phyloP scores from a whole-genome alignment of 805 yeast species.

The Vanderwaltozyma tropicalis region DNA sequence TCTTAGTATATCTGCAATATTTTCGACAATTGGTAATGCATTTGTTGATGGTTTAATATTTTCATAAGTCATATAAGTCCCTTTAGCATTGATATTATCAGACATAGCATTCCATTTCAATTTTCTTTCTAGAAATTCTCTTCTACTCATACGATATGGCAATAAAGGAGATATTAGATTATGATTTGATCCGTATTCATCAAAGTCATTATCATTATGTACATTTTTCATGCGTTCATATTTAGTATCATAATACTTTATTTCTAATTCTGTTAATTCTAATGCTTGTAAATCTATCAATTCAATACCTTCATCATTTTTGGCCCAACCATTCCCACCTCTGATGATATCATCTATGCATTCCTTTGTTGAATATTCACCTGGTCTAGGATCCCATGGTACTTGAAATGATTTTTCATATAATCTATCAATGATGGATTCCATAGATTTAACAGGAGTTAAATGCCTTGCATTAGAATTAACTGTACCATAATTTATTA shows the following conservation, averaged over 20 bases:
- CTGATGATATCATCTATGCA: slow-evolving; percentile 66
- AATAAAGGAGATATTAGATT: slow-evolving; percentile 1
- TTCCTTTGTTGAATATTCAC: slow-evolving; percentile 55
- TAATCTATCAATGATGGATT: slow-evolving; percentile 40
- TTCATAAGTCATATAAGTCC: neutral
- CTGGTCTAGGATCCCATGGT: slow-evolving; percentile 49
- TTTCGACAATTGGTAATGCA: neutral
- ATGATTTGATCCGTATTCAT: slow-evolving; percentile 1
- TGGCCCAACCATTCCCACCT: slow-evolving; percentile 64
- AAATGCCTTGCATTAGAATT: slow-evolving; percentile 7
- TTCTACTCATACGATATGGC: slow-evolving; percentile 19
- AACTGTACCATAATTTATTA: neutral
- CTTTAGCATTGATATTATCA: slow-evolving; percentile 2
- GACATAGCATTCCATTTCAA: slow-evolving; percentile 8
- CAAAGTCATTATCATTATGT: slow-evolving; percentile 4
- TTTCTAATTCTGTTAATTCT: slow-evolving; percentile 19
- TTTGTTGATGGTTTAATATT: neutral
- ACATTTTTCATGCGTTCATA: neutral
- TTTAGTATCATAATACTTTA: slow-evolving; percentile 8
- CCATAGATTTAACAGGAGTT: slow-evolving; percentile 29
- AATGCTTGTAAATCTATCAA: slow-evolving; percentile 26
- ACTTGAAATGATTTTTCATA: slow-evolving; percentile 47
- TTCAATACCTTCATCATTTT: slow-evolving; percentile 27
- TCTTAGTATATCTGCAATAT: slow-evolving; percentile 5
- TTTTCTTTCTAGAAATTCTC: slow-evolving; percentile 21